Conservation (phyloP, 2,329 filamentous ascomycete genomes). For the Gaeumannomyces sp. region DNA sequence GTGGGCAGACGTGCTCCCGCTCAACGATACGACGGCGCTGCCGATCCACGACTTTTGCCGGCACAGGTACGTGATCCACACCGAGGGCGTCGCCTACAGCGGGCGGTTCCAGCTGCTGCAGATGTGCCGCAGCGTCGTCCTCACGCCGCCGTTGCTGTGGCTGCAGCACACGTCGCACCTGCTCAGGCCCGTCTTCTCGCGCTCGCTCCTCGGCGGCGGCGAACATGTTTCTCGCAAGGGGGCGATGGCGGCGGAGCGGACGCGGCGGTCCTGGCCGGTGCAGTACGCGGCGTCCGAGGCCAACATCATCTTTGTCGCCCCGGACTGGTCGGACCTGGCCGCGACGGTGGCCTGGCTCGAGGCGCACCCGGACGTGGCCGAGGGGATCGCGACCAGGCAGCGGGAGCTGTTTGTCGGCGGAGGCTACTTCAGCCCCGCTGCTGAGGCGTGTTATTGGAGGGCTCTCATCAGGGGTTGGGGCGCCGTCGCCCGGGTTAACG, state of each 20-base stretch:
- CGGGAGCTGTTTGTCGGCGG: slow-evolving; percentile 34
- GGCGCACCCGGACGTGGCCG: slow-evolving; percentile 33
- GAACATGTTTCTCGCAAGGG: background rate
- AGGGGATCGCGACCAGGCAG: slow-evolving; percentile 41
- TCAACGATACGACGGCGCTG: slow-evolving; percentile 38
- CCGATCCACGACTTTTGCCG: slow-evolving; percentile 44
- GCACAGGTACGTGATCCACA: slow-evolving; percentile 46
- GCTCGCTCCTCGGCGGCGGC: slow-evolving; percentile 18
- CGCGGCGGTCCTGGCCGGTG: slow-evolving; percentile 32
- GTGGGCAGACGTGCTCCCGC: slow-evolving; percentile 43
- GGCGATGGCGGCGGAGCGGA: slow-evolving; percentile 7
- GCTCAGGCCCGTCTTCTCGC: slow-evolving; percentile 36
- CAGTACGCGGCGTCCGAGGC: slow-evolving; percentile 29
- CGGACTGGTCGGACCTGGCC: slow-evolving; percentile 46
- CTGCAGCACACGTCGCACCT: slow-evolving; percentile 45
- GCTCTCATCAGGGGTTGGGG: slow-evolving; percentile 42
- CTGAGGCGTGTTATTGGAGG: slow-evolving; percentile 49
- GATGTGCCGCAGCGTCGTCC: slow-evolving; percentile 40
- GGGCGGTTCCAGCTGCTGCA: slow-evolving; percentile 46
- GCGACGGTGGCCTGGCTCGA: slow-evolving; percentile 39
- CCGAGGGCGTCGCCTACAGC: slow-evolving; percentile 48
- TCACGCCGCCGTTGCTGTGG: slow-evolving; percentile 42
- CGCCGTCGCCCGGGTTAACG: slow-evolving; percentile 30
- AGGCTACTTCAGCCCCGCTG: slow-evolving; percentile 43
- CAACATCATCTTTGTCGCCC: slow-evolving; percentile 43